These are phyloP conservation scores for Cenchrus purpureus DNA, from an alignment of 176 grass and related monocot genomes.

Conservation along the genomic window DNA sequence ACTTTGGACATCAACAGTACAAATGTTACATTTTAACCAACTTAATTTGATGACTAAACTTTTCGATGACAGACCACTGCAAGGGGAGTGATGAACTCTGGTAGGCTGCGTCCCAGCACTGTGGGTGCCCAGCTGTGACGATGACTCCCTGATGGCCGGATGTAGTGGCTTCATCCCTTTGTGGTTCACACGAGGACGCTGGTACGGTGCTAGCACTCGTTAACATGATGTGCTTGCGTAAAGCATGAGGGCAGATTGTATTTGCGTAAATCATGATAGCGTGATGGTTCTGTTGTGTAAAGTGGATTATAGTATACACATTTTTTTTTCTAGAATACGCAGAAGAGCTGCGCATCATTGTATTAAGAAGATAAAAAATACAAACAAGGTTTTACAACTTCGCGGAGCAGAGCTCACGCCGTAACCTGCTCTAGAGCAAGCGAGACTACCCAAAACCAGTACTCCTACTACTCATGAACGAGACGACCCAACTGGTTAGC, in stretches of 20 bases:
- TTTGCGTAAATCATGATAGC: slow-evolving; percentile 42
- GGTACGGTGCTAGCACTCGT: not conserved
- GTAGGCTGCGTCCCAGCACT: slow-evolving; percentile 52
- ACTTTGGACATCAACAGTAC: not conserved
- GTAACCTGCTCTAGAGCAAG: no score
- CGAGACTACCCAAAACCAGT: no score
- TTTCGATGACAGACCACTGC: slow-evolving; percentile 63
- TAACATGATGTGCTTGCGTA: not conserved
- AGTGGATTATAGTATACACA: not conserved
- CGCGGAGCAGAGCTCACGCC: no score
- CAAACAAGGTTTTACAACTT: no score
- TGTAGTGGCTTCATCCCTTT: not conserved
- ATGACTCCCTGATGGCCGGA: no score
- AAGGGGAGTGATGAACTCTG: slow-evolving; percentile 81
- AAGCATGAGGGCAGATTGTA: not conserved
- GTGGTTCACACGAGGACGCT: not conserved
- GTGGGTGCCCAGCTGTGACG: slow-evolving; percentile 19
- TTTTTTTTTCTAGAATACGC: no score
- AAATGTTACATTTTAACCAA: not conserved
- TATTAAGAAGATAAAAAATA: no score
- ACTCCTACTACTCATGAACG: no score
- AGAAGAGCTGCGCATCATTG: no score
- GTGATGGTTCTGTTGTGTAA: not conserved
- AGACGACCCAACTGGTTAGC: no score
- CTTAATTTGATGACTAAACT: slow-evolving; percentile 2